Evolutionary conservation across 257 asterid species (phyloP).

Genomic region (Solanum ossicruentum): DNA sequence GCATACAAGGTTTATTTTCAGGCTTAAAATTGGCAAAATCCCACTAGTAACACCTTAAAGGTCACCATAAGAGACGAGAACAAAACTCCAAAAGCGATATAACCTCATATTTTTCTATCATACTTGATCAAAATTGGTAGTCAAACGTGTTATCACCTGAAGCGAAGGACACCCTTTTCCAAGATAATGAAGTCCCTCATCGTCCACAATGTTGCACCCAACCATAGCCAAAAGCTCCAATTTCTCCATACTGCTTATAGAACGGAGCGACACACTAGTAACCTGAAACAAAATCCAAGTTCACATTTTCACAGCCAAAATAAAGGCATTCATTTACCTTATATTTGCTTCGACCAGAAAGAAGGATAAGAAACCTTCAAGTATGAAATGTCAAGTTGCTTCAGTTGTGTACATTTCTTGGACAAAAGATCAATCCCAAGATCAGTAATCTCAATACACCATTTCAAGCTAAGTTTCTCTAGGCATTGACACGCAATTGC

Average conservation of each 20-base stretch:
- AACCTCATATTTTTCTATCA: neutral
- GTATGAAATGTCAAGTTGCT: constrained; percentile 46
- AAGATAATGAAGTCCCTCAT: constrained; percentile 38
- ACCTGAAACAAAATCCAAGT: constrained; percentile 27
- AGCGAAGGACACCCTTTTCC: constrained; percentile 56
- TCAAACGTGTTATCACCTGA: constrained; percentile 24
- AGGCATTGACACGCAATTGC: constrained; percentile 42
- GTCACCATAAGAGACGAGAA: neutral
- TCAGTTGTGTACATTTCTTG: constrained; percentile 36
- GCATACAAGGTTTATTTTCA: neutral
- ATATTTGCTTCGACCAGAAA: neutral
- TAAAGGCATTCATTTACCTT: neutral
- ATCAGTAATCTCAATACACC: constrained; percentile 60
- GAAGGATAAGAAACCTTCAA: constrained; percentile 20
- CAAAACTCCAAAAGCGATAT: neutral
- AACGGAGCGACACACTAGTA: constrained; percentile 36
- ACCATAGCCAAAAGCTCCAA: constrained; percentile 50
- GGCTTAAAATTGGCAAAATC: neutral
- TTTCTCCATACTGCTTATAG: constrained; percentile 46
- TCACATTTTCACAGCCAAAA: neutral
- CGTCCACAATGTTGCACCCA: constrained; percentile 49
- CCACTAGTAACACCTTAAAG: neutral
- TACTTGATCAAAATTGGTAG: neutral
- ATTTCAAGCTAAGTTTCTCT: constrained; percentile 39
- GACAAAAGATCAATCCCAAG: constrained; percentile 45